Conservation (phyloP, 441 rosid species). For the Jatropha podagrica region DNA sequence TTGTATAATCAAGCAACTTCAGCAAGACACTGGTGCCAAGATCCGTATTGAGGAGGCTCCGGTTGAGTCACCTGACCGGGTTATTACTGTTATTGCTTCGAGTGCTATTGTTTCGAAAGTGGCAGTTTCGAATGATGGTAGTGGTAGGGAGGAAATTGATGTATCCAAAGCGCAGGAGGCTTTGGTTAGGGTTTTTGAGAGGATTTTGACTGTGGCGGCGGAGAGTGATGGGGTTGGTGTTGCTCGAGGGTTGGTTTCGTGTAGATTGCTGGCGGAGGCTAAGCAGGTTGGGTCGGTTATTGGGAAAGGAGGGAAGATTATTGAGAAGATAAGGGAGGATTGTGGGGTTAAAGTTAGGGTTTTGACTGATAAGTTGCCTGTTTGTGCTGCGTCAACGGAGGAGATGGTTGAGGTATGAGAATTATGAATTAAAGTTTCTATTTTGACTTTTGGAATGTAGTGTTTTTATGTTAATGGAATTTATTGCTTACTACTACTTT, state of each 20-base stretch:
- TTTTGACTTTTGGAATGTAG: neutral
- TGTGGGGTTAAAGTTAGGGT: slow-evolving; percentile 67
- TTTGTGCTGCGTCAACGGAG: slow-evolving; percentile 60
- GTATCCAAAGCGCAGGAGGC: slow-evolving; percentile 86
- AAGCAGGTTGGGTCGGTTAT: slow-evolving; percentile 75
- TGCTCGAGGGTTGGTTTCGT: slow-evolving; percentile 50
- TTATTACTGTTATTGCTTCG: slow-evolving; percentile 55
- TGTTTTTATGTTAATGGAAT: too few relatives aligned
- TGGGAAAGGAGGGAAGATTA: slow-evolving; percentile 85
- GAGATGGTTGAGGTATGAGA: slow-evolving; percentile 72
- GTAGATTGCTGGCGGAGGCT: slow-evolving; percentile 71
- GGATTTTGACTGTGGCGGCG: slow-evolving; percentile 66
- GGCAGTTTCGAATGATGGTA: slow-evolving; percentile 8
- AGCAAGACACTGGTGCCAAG: slow-evolving; percentile 67
- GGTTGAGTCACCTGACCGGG: slow-evolving; percentile 58
- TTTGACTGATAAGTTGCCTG: slow-evolving; percentile 64
- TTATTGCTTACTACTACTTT: neutral
- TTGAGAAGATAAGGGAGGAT: slow-evolving; percentile 76
- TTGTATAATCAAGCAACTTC: slow-evolving; percentile 66
- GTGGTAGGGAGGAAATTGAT: slow-evolving; percentile 37
- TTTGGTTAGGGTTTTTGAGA: slow-evolving; percentile 73
- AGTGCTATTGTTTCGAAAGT: slow-evolving; percentile 21
- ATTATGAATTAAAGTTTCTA: neutral
- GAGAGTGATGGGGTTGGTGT: slow-evolving; percentile 41
- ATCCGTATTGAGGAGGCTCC: slow-evolving; percentile 79